phyloP scores from a whole-genome alignment of 176 grass and related monocot species.

The Eragrostis nindensis region DNA sequence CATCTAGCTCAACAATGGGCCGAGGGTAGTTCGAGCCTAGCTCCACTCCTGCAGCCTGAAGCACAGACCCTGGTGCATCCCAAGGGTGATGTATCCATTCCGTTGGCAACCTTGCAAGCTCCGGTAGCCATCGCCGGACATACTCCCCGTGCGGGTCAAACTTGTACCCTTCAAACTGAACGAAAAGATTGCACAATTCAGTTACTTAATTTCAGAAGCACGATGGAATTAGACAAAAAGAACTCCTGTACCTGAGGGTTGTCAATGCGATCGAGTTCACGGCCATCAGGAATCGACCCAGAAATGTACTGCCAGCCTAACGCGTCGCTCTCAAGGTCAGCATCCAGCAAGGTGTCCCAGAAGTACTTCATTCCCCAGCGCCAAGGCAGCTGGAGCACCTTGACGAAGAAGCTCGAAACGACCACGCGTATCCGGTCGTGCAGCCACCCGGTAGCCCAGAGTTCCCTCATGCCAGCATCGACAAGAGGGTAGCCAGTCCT shows the following conservation, averaged over 20 bases:
- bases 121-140: slow-evolving; percentile 90
- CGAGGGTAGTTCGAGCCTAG: slow-evolving; percentile 95
- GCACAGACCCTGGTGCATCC: slow-evolving; percentile 83
- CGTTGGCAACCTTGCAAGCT: slow-evolving; percentile 86
- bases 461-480: slow-evolving; percentile 96
- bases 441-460: slow-evolving; percentile 98
- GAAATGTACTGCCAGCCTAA: slow-evolving; percentile 99
- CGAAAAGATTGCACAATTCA: slow-evolving; percentile 17
- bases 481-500: slow-evolving; percentile 95
- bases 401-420: slow-evolving; percentile 95
- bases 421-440: slow-evolving; percentile 94
- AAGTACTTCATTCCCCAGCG: slow-evolving; percentile 99
- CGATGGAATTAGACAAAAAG: slow-evolving; percentile 41
- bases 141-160: slow-evolving; percentile 92
- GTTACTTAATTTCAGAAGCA: slow-evolving; percentile 27
- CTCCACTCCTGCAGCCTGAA: slow-evolving; percentile 93
- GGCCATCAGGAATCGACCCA: slow-evolving; percentile 86
- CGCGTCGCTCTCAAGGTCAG: slow-evolving; percentile 97
- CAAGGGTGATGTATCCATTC: slow-evolving; percentile 99
- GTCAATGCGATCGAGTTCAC: slow-evolving; percentile 89
- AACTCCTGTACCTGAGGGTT: slow-evolving; percentile 84
- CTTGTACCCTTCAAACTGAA: slow-evolving; percentile 94
- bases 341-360: slow-evolving; percentile 97
- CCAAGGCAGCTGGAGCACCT: slow-evolving; percentile 95
- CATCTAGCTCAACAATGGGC: slow-evolving; percentile 77